phyloP scores from a whole-genome alignment of 106 monocot genomes.

The Dendrobium nobile region DNA sequence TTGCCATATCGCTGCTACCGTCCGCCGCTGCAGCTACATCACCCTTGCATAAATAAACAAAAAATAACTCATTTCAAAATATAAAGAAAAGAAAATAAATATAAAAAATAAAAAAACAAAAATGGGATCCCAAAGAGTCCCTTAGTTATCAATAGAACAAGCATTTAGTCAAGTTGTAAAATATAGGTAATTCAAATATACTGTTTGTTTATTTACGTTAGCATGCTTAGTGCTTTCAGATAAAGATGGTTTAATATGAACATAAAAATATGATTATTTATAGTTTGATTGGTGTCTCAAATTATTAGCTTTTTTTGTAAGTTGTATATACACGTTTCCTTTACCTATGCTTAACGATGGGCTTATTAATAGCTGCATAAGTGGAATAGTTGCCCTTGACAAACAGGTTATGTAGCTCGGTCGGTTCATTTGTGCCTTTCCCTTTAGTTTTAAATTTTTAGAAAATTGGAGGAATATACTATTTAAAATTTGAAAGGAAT shows the following conservation, averaged over 20 bases:
- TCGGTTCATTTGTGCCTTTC: background rate
- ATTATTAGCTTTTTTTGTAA: background rate
- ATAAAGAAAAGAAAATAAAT: no score
- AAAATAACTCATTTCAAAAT: no score
- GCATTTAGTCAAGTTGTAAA: background rate
- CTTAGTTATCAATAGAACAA: background rate
- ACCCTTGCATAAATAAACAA: no score
- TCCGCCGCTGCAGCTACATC: no score
- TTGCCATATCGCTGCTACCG: no score
- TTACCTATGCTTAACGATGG: background rate
- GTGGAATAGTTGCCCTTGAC: background rate
- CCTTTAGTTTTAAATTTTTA: no score
- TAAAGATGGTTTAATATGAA: background rate
- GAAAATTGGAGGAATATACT: no score
- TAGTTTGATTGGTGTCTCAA: background rate
- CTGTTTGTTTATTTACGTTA: background rate
- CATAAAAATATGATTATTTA: background rate
- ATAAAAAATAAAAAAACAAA: no score
- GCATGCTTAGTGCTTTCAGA: background rate
- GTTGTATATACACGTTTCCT: background rate
- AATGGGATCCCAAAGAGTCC: no score
- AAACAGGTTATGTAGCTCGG: background rate
- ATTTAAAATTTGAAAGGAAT: background rate
- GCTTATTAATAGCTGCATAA: background rate
- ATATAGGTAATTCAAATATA: background rate